A percentile compares a stretch with the other conserved stretches of the same genome.
phyloP scores from a whole-genome alignment of 352 stramenopile species.

The Discostella stelligera region DNA sequence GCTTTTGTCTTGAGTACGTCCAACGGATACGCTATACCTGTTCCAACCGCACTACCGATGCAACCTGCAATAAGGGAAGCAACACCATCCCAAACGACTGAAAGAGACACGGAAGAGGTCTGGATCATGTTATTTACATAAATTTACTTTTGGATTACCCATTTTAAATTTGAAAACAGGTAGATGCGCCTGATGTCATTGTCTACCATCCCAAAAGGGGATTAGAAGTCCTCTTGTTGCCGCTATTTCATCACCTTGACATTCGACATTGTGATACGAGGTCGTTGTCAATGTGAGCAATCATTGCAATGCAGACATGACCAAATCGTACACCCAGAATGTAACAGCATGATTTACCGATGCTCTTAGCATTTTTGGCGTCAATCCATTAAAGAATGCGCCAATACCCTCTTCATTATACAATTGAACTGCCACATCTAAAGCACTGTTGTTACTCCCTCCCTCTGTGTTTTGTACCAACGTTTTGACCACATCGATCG shows the following conservation, averaged over 20 bases:
- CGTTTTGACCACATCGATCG: slow-evolving; percentile 70
- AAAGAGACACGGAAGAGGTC: neutral
- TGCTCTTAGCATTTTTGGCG: slow-evolving; percentile 66
- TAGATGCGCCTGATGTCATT: too few relatives aligned
- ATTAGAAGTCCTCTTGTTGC: too few relatives aligned
- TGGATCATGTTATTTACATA: neutral
- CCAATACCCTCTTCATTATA: slow-evolving; percentile 62
- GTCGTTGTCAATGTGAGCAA: too few relatives aligned
- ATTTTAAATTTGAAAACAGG: slow-evolving; percentile 2
- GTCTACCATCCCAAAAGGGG: too few relatives aligned
- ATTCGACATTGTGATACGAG: too few relatives aligned
- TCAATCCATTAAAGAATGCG: slow-evolving; percentile 72
- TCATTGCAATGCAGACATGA: slow-evolving; percentile 39
- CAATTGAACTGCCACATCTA: slow-evolving; percentile 49
- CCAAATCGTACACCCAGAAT: slow-evolving; percentile 72
- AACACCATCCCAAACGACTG: neutral
- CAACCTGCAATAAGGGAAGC: neutral
- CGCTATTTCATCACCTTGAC: too few relatives aligned
- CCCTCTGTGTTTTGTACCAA: slow-evolving; percentile 48
- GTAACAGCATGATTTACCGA: slow-evolving; percentile 78
- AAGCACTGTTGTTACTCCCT: slow-evolving; percentile 12
- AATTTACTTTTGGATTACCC: neutral
- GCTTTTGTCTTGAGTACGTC: slow-evolving; percentile 9
- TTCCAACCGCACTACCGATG: slow-evolving; percentile 3
- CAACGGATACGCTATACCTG: neutral